phyloP scores from a whole-genome alignment of 208 protist genomes.

The Trypanosoma cruzi region DNA sequence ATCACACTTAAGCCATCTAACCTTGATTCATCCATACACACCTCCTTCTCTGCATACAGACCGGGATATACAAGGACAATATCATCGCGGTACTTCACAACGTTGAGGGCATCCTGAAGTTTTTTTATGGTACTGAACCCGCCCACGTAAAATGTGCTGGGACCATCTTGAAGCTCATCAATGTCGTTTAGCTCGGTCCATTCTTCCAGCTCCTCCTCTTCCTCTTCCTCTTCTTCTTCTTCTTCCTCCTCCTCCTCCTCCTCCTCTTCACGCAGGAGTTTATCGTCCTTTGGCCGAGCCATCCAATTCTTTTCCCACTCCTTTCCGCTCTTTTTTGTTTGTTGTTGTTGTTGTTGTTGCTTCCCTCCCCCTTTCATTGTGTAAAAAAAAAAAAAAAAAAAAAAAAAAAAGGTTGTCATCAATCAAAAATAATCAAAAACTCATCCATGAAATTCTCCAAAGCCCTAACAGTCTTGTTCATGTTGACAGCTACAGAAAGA shows the following conservation, averaged over 20 bases:
- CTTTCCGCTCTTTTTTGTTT: neutral
- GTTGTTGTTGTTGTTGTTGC: neutral
- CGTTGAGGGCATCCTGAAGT: constrained; percentile 48
- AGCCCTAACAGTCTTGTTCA: no score
- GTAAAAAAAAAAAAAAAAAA: constrained; percentile 2
- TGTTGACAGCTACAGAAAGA: no score
- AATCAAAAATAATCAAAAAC: constrained; percentile 1
- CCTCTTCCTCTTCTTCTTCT: constrained; percentile 76
- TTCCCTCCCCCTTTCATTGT: neutral
- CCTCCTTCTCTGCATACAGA: constrained; percentile 40
- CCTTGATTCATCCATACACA: constrained; percentile 57
- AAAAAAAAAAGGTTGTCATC: no score
- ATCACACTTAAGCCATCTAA: constrained; percentile 63
- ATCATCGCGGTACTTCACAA: constrained; percentile 67
- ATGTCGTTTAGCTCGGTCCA: constrained; percentile 66
- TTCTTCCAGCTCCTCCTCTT: constrained; percentile 72
- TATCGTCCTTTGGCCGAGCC: constrained; percentile 39
- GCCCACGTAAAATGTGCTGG: constrained; percentile 77
- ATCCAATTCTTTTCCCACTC: constrained; percentile 29
- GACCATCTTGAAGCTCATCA: constrained; percentile 64
- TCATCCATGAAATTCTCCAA: no score
- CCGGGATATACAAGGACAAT: constrained; percentile 75
- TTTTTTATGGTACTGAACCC: constrained; percentile 65
- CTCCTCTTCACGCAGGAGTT: constrained; percentile 33
- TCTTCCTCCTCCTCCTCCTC: constrained; percentile 68